A percentile compares a stretch with the other conserved stretches of the same genome.
phyloP scores from a whole-genome alignment of 164 flowering plant genomes.

The Annona squamosa region DNA sequence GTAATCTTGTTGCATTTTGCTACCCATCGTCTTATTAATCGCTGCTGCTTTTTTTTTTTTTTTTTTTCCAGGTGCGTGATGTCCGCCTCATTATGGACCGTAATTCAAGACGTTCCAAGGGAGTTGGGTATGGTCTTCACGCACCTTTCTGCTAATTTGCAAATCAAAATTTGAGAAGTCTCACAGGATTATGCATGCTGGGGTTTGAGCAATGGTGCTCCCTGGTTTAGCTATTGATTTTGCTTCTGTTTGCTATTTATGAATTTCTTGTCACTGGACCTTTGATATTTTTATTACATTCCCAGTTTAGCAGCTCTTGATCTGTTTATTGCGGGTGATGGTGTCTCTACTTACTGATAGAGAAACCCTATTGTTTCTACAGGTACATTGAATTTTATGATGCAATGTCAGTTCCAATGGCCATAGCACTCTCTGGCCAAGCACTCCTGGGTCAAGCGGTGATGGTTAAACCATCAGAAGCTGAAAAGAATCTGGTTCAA shows the following conservation, averaged over 20 bases:
- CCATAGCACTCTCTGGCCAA: conserved; percentile 94
- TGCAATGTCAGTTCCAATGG: conserved; percentile 97
- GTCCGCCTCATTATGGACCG: conserved; percentile 36
- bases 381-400: conserved; percentile 95
- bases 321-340: too few species aligned
- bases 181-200: too few species aligned
- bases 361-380: conserved; percentile 3
- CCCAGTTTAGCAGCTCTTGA: too few species aligned
- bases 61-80: conserved; percentile 25
- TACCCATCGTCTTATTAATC: conserved; percentile 5
- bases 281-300: too few species aligned
- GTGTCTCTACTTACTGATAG: neutral
- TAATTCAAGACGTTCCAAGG: conserved; percentile 32
- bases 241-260: too few species aligned
- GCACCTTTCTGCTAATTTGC: neutral
- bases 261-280: too few species aligned
- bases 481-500: conserved; percentile 92
- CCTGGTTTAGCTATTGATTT: too few species aligned
- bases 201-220: too few species aligned
- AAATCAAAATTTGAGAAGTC: too few species aligned
- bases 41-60: neutral
- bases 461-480: conserved; percentile 98
- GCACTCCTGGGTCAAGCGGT: conserved; percentile 77
- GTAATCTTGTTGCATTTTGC: conserved; percentile 9
- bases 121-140: conserved; percentile 52